These are phyloP conservation scores for Xylariaceae sp. DNA, from an alignment of 2,329 filamentous ascomycete species.

Conservation along the genomic window DNA sequence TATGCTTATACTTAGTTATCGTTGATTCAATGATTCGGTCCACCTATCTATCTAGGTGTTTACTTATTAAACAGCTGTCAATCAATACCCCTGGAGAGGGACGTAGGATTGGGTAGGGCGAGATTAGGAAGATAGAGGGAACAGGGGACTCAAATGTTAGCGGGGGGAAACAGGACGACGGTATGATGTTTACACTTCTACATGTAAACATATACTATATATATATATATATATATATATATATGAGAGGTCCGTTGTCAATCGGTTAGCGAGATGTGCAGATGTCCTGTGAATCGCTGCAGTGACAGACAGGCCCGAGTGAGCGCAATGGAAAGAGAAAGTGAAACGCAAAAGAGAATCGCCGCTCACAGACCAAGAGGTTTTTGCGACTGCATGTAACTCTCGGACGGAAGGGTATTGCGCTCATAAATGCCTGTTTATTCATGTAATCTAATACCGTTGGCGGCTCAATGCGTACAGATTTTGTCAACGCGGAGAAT, in stretches of 20 bases:
- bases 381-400: neutral
- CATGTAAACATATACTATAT: no score
- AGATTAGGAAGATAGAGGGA: no score
- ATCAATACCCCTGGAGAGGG: no score
- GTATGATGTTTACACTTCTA: no score
- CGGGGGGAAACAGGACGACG: no score
- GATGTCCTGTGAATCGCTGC: neutral
- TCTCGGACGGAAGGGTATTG: neutral
- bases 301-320: neutral
- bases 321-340: neutral
- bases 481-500: neutral
- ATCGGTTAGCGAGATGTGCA: neutral
- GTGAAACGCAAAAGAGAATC: neutral
- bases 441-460: neutral
- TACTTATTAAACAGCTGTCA: no score
- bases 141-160: no score
- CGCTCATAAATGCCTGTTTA: neutral
- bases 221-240: neutral
- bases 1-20: no score
- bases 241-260: neutral
- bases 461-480: neutral
- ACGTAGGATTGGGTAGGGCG: no score
- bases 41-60: no score
- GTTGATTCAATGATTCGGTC: no score
- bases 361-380: neutral